Conservation (phyloP, 106 monocot genomes). For the Allium fistulosum region DNA sequence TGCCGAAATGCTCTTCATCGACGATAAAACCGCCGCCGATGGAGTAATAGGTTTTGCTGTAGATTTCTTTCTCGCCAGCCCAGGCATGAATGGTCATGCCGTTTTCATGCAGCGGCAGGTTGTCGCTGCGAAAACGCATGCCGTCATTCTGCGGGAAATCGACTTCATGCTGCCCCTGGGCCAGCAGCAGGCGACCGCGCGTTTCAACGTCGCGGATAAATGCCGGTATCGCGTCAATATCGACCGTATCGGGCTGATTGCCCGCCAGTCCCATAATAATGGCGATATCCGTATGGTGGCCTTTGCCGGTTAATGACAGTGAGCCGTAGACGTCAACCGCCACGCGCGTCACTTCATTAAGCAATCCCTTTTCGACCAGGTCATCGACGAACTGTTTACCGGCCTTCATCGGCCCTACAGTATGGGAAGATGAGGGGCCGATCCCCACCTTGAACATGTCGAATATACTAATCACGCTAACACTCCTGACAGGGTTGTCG, state of each 20-base stretch:
- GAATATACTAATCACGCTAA: no score
- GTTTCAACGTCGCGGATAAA: neutral
- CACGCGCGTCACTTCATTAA: no score
- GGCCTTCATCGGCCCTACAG: conserved; percentile 7
- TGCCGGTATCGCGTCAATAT: neutral
- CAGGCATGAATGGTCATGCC: neutral
- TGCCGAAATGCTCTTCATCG: neutral
- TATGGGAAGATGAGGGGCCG: conserved; percentile 6
- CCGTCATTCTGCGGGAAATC: neutral
- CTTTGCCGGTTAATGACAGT: neutral
- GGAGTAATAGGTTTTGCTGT: neutral
- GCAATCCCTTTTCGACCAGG: no score
- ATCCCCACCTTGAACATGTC: conserved; percentile 7
- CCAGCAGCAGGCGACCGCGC: neutral
- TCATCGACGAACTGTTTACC: neutral
- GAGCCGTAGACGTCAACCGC: no score
- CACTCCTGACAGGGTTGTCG: no score
- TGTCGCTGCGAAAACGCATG: neutral
- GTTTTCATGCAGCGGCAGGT: neutral
- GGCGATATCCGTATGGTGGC: neutral
- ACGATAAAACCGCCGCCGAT: no score
- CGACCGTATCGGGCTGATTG: neutral
- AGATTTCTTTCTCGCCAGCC: neutral
- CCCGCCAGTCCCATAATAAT: neutral
- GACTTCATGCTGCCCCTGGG: neutral